A percentile compares a stretch with the other conserved stretches of the same genome.
phyloP scores from a whole-genome alignment of 345 rosid species.

The Aquilaria malaccensis region DNA sequence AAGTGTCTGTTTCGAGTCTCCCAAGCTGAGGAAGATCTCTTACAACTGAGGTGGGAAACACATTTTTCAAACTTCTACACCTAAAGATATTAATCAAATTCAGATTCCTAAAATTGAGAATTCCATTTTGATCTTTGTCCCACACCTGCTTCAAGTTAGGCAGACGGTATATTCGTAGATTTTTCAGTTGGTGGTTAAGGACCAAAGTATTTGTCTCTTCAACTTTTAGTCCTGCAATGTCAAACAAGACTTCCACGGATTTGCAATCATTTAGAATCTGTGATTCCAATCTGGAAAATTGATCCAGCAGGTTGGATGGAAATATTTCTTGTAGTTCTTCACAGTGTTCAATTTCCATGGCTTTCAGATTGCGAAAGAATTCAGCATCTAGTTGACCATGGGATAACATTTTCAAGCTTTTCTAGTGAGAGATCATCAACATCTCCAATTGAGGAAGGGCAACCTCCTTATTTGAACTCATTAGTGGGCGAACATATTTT shows the following conservation, averaged over 20 bases:
- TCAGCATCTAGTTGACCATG: conserved; percentile 4
- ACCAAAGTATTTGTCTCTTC: background rate
- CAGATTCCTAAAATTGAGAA: conserved; percentile 5
- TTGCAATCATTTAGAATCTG: background rate
- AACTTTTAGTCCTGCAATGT: background rate
- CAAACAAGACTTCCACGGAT: conserved; percentile 3
- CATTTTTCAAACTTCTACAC: conserved; percentile 4
- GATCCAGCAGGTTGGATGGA: conserved; percentile 3
- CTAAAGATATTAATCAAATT: background rate
- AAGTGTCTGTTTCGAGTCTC: background rate
- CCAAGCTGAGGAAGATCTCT: conserved; percentile 14
- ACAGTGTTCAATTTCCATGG: background rate
- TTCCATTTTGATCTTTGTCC: conserved; percentile 1
- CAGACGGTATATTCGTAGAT: background rate
- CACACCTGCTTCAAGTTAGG: conserved; percentile 7
- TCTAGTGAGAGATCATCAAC: conserved; percentile 6
- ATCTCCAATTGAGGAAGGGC: conserved; percentile 19
- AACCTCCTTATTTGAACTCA: conserved; percentile 8
- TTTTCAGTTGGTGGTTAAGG: conserved; percentile 4
- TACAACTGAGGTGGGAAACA: conserved; percentile 14
- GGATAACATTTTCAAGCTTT: conserved; percentile 18
- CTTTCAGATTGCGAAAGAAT: conserved; percentile 13
- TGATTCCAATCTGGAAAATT: conserved; percentile 4
- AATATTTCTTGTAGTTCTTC: background rate
- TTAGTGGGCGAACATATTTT: background rate